Base-by-base conservation (phyloP, 2,329 filamentous ascomycete genomes). In the Ilyonectria destructans region DNA sequence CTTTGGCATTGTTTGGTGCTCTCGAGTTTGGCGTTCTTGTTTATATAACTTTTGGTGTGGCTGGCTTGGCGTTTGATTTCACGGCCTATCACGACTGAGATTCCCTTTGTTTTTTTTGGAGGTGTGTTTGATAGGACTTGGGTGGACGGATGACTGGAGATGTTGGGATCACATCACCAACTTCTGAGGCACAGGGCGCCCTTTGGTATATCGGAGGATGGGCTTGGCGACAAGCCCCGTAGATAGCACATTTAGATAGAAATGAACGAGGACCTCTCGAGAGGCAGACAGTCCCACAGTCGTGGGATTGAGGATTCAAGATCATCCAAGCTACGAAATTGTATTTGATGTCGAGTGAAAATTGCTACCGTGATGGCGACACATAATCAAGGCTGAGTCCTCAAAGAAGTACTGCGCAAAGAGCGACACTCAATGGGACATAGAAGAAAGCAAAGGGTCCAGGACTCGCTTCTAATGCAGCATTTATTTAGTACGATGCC, bases 71-170 rank as follows among this genome's bases (percentile, higher is more conserved):
- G 35, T 19, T 37, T 40, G 55, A 33, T 26, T 59, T 63, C 15
- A 63, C 19, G 60, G 37, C 46, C 46, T 63, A 51, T 63, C 17
- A 63, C 33, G 60, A 63, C 29, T 63, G 29, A 26, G 43, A 31
- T 57, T 40, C 23, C 26, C n/a, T 37, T 21, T 54, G 51, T 54
- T 21, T 54, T 35, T 54, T 54, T 54, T 2, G 51, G 15, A n/a
- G 10, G 17, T 33, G 17, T 31, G 49, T 52, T 33, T 23, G n/a
- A 35, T 19, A 13, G 51, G 51, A 35, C 19, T 33, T 35, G 51
- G 51, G 19, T 21, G 51, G 31, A 35, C 12, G 19, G 2, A 35
- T 19, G 29, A n/a, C 19, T 21, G 12, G 48, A 17, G 23, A 48
- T 13, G 37, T 2, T 48, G 46, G 12, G 21, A 31, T 33, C 4